These are phyloP conservation scores for Didymella arachidicola DNA, from an alignment of 2,329 filamentous ascomycete genomes.

Conservation along the genomic window DNA sequence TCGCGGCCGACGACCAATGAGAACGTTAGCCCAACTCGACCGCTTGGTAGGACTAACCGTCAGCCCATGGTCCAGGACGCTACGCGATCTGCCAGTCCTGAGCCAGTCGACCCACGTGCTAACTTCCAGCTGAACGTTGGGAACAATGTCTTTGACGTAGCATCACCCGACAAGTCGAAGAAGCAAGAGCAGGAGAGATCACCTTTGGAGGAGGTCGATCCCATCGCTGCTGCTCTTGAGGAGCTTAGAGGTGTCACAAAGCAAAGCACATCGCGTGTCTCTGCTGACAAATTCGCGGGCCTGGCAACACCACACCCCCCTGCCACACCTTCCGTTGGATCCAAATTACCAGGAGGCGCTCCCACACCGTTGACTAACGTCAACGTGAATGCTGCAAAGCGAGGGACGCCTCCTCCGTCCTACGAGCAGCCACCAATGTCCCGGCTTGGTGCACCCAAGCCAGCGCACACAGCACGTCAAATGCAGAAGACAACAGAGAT, in stretches of 20 bases:
- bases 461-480: conserved; percentile 88
- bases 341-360: conserved; percentile 51
- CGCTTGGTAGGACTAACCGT: conserved; percentile 41
- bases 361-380: conserved; percentile 56
- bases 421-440: conserved; percentile 75
- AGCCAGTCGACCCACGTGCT: conserved; percentile 88
- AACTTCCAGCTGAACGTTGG: conserved; percentile 94
- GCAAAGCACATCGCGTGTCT: conserved; percentile 80
- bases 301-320: conserved; percentile 77
- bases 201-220: conserved; percentile 73
- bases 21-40: conserved; percentile 55
- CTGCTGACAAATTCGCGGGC: conserved; percentile 96
- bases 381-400: conserved; percentile 63
- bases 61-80: conserved; percentile 41
- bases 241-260: conserved; percentile 90
- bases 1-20: conserved; percentile 46
- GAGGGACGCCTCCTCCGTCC: conserved; percentile 84
- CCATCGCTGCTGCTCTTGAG: conserved; percentile 89
- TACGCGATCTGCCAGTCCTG: conserved; percentile 60
- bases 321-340: conserved; percentile 50
- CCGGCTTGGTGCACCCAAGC: conserved; percentile 84
- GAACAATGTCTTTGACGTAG: conserved; percentile 94
- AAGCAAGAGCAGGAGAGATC: conserved; percentile 54
- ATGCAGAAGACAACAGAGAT: conserved; percentile 96
- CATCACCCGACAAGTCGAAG: conserved; percentile 72